Base-by-base conservation (phyloP, 202 grass and related monocot species). In the Zizania palustris region DNA sequence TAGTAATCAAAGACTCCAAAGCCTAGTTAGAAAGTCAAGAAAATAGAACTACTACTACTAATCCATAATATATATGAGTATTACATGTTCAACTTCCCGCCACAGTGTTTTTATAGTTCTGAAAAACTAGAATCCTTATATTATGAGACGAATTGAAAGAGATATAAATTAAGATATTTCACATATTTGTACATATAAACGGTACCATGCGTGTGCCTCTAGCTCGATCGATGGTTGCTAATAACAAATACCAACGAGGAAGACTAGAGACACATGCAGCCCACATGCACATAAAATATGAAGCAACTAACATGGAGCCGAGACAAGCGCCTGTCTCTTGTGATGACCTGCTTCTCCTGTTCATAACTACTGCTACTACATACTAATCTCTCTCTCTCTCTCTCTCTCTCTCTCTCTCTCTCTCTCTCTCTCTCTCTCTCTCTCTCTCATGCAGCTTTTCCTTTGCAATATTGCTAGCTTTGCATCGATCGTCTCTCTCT, bases 291-390 rank as follows among this genome's bases (percentile, higher is more conserved):
- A 87, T 85, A 84, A 71, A 93, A 90, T 90, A 84, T 85, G 70
- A 19, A 53, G 28, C 28, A 28, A 28, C 28, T 1, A 1, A 72
- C 72, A 88, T 90, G 69, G 74, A 82, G 74, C 58, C 81, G 5
- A 74, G 90, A 85, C 88, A 85, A 74, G 78, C 74, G 75, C 70
- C 78, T 90, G 88, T 93, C 91, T 88, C 75, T 83, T 72, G 77
- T 77, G 82, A 74, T 20, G 18, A 28, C 28, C 5, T 84, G 61
- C 58, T 71, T 50, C 82, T 78, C 67, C 67, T 78, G 55, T 78
- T 81, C 55, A 45, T 73, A 37, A 15, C 50, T 41, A 6, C 72
- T 43, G 33, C 14, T 50, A 37, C 67, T 40, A 15, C 50, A n/a
- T 40, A 13, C 78, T 49, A 38, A 35, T 62, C 59, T 34, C 40